Evolutionary conservation across 2,329 filamentous ascomycete genomes (phyloP).

Genomic region (Trichoderma guizhouense): DNA sequence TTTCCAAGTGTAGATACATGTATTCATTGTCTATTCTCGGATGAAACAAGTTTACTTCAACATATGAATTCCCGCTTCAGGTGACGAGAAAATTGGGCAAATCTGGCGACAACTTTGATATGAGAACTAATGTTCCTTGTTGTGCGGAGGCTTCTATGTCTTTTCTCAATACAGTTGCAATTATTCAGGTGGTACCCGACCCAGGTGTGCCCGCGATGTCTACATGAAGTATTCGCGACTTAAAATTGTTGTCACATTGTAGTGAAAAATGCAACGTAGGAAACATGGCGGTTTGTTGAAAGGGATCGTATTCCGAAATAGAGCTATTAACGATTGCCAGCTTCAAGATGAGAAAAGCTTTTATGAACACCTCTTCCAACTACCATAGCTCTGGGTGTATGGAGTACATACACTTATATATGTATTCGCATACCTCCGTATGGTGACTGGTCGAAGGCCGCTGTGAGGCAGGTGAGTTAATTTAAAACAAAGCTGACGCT

Average conservation of each 20-base stretch:
- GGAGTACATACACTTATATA: background rate
- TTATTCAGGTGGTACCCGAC: background rate
- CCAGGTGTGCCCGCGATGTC: background rate
- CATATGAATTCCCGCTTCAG: background rate
- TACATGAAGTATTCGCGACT: background rate
- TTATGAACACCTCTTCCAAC: background rate
- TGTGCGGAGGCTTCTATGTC: background rate
- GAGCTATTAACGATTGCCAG: fast-evolving
- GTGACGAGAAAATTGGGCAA: background rate
- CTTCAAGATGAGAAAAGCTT: background rate
- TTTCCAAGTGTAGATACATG: background rate
- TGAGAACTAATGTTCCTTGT: background rate
- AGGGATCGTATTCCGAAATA: background rate
- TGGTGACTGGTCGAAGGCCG: background rate
- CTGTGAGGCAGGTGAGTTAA: background rate
- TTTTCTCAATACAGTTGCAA: background rate
- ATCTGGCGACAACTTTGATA: background rate
- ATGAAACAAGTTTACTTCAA: background rate
- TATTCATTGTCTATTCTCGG: background rate
- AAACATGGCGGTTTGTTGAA: background rate
- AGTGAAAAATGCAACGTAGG: background rate
- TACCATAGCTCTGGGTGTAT: background rate
- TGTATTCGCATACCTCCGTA: background rate
- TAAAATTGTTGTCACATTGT: background rate
- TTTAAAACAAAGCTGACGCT: background rate